Conservation (phyloP, 345 rosid genomes). For the Gossypium mustelinum region DNA sequence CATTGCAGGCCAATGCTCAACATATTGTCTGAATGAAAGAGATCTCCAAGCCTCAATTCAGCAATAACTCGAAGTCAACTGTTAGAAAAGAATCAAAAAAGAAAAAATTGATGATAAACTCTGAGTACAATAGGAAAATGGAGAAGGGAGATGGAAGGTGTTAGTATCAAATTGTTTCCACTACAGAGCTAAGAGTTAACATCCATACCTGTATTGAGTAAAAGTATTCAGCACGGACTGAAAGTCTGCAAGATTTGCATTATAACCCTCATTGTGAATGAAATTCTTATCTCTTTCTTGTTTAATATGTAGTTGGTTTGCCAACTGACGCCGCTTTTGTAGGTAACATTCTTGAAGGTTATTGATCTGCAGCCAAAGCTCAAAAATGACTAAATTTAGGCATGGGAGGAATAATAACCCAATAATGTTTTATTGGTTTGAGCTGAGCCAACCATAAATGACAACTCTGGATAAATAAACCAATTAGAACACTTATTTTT, state of each 20-base stretch:
- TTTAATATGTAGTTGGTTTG: slow-evolving; percentile 47
- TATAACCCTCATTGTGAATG: slow-evolving; percentile 74
- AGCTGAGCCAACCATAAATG: not conserved
- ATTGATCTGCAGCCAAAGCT: slow-evolving; percentile 50
- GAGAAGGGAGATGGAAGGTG: not conserved
- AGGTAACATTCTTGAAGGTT: slow-evolving; percentile 92
- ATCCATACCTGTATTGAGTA: slow-evolving; percentile 70
- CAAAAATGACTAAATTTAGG: slow-evolving; percentile 1
- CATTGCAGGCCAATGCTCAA: no score
- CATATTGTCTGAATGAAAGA: slow-evolving; percentile 76
- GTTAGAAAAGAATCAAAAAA: slow-evolving; percentile 21
- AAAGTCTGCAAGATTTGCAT: slow-evolving; percentile 73
- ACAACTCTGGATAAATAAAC: not conserved
- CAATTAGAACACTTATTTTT: not conserved
- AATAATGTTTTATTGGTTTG: not conserved
- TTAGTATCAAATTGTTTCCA: not conserved
- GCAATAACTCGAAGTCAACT: slow-evolving; percentile 93
- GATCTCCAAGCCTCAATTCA: slow-evolving; percentile 85
- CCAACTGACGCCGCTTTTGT: slow-evolving; percentile 76
- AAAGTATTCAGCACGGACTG: slow-evolving; percentile 79
- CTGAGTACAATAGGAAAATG: not conserved
- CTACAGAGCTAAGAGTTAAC: not conserved
- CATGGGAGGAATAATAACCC: not conserved
- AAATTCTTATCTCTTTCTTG: slow-evolving; percentile 60
- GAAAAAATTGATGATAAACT: not conserved